Evolutionary conservation across 2,329 filamentous ascomycete genomes (phyloP), one percentile per base, ranked within the genome.

Genomic region (Podosphaera xanthii): DNA sequence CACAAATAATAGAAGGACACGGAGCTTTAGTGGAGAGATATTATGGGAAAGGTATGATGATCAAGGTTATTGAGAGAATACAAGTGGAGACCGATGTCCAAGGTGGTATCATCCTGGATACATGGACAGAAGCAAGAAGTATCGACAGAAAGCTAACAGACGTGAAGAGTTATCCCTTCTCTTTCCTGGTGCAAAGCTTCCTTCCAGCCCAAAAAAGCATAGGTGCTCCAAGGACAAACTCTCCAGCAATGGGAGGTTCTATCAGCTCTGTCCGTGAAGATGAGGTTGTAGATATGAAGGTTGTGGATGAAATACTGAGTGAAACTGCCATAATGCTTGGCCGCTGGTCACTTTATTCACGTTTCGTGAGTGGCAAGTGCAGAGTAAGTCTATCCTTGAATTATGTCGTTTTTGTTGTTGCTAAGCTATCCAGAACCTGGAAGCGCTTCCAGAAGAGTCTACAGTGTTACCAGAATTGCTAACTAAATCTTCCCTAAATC

Each of bases 141-240:
- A 81, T 98, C 55, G 86, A 91, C 68, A 81, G 91, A 65, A 87
- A 85, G 68, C 75, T 98, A 62, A 97, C 87, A 2, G 92, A 98
- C 67, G 87, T 95, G 70, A 97, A 94, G 73, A 95, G 90, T 59
- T 98, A 98, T 69, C 90, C 92, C 0, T 98, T 95, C 70, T 95
- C 90, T 0, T 98, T 98, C 68, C 74, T 98, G 52, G 90, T 97
- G 0, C 90, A 96, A 71, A 96, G 90, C 72, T 96, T 95, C 69
- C 70, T 95, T 54, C 82, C 87, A 0, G 75, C 79, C 36, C 84
- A 87, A 60, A 83, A 83, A 61, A 75, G 72, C 6, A 71, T 76
- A 48, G 80, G 80, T 1, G 82, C 82, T 1, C 78, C 84, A 2
- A 79, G 87, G 52, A 80, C 87, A 44, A 83, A 78, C 63, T 94